These are phyloP conservation scores for Novymonas esmeraldas DNA, from an alignment of 208 protist species.

Conservation along the genomic window DNA sequence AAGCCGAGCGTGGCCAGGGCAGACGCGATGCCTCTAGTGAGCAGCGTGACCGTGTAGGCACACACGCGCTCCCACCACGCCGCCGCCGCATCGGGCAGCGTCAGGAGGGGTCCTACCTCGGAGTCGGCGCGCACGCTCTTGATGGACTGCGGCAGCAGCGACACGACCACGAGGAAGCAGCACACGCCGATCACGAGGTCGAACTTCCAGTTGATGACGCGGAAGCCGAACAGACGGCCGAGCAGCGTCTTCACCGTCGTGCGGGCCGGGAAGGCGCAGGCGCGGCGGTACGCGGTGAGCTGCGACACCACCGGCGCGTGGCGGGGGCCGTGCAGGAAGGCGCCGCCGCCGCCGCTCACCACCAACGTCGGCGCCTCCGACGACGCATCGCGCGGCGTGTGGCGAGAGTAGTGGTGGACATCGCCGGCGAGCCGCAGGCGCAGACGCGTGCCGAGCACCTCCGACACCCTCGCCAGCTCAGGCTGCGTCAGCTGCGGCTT, in stretches of 20 bases:
- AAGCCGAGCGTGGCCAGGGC: conserved; percentile 45
- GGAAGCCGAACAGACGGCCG: conserved; percentile 68
- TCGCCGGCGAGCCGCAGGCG: conserved; percentile 69
- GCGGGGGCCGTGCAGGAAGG: conserved; percentile 76
- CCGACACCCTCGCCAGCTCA: conserved; percentile 45
- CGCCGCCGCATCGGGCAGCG: conserved; percentile 25
- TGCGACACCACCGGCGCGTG: conserved; percentile 47
- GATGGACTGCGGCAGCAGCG: conserved; percentile 58
- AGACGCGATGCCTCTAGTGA: conserved; percentile 51
- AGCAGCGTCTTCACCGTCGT: conserved; percentile 58
- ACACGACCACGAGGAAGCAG: conserved; percentile 72
- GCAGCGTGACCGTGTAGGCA: conserved; percentile 37
- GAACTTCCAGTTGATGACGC: conserved; percentile 88
- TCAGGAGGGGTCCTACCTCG: conserved; percentile 3
- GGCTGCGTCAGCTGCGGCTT: conserved; percentile 39
- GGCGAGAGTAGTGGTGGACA: conserved; percentile 87
- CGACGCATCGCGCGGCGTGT: conserved; percentile 48
- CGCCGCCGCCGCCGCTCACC: conserved; percentile 78
- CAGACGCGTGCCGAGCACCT: conserved; percentile 57
- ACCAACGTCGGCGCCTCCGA: conserved; percentile 63
- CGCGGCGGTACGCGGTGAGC: conserved; percentile 52
- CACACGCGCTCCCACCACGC: conserved; percentile 30
- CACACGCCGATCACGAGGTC: conserved; percentile 71
- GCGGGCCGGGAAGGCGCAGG: conserved; percentile 51
- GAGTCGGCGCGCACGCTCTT: conserved; percentile 10